Conservation (phyloP, 2,329 filamentous ascomycete genomes). For the Hymenoscyphus infarciens region DNA sequence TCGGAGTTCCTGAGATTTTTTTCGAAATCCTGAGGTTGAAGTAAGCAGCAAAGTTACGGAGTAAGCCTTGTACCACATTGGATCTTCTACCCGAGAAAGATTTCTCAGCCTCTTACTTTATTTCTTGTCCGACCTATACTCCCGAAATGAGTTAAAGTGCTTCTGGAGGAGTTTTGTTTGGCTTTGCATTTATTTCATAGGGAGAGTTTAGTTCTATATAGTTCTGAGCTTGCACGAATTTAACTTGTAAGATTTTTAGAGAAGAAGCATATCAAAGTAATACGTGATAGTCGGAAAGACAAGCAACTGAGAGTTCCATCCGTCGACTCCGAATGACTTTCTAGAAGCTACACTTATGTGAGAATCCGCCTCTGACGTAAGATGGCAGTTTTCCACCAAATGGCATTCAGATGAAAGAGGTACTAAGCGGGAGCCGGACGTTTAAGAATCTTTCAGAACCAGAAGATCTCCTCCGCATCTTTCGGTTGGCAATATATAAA, state of each 20-base stretch:
- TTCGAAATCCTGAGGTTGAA: background rate
- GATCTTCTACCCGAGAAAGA: background rate
- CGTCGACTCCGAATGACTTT: background rate
- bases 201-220: no score
- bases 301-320: no score
- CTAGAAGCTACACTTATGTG: background rate
- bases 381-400: background rate
- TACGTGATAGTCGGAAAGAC: background rate
- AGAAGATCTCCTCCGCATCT: background rate
- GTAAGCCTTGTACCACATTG: background rate
- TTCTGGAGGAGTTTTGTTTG: no score
- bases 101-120: background rate
- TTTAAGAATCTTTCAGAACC: background rate
- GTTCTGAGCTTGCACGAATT: no score
- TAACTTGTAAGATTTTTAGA: background rate
- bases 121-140: background rate
- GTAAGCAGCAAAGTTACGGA: background rate
- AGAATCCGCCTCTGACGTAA: background rate
- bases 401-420: background rate
- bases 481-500: background rate
- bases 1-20: background rate
- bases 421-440: background rate
- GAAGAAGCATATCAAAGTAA: background rate
- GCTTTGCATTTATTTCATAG: no score
- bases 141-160: background rate